phyloP scores from a whole-genome alignment of 805 yeast species.

The Zygosaccharomyces bailii region DNA sequence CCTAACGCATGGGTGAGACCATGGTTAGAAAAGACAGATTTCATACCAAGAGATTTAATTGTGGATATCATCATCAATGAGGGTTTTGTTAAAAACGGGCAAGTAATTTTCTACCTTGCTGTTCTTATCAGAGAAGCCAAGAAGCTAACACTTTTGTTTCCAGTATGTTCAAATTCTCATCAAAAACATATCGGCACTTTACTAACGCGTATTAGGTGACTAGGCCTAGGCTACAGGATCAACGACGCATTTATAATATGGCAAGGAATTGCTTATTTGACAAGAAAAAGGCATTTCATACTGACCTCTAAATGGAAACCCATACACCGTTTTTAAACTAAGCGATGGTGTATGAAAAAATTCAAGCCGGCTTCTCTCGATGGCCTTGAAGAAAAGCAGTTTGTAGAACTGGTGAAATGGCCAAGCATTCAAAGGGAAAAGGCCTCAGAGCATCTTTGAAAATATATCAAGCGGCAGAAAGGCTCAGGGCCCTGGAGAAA shows the following conservation, averaged over 20 bases:
- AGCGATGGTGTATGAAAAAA: constrained; percentile 7
- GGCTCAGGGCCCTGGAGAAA: constrained; percentile 14
- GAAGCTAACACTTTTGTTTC: constrained; percentile 34
- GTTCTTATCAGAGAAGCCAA: constrained; percentile 46
- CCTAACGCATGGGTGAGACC: constrained; percentile 20
- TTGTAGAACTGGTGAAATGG: constrained; percentile 20
- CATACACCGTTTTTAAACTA: constrained; percentile 9
- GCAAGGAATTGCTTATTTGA: constrained; percentile 18
- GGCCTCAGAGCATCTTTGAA: constrained; percentile 32
- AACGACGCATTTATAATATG: constrained; percentile 24
- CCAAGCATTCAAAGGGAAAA: constrained; percentile 33
- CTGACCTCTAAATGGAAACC: constrained; percentile 7
- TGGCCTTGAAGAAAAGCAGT: neutral
- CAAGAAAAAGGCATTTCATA: constrained; percentile 12
- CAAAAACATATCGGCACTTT: neutral
- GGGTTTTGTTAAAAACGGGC: constrained; percentile 60
- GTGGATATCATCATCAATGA: constrained; percentile 71
- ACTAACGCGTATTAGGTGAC: constrained; percentile 18
- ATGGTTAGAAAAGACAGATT: constrained; percentile 27
- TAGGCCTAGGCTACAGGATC: constrained; percentile 25
- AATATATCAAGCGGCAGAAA: constrained; percentile 28
- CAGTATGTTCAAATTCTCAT: constrained; percentile 24
- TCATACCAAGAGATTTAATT: constrained; percentile 55
- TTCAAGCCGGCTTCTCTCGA: constrained; percentile 1
- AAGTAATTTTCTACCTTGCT: constrained; percentile 62